A percentile compares a stretch with the other conserved stretches of the same genome.
Conservation (phyloP, 768 basidiomycete species). For the Exidia glandulosa region DNA sequence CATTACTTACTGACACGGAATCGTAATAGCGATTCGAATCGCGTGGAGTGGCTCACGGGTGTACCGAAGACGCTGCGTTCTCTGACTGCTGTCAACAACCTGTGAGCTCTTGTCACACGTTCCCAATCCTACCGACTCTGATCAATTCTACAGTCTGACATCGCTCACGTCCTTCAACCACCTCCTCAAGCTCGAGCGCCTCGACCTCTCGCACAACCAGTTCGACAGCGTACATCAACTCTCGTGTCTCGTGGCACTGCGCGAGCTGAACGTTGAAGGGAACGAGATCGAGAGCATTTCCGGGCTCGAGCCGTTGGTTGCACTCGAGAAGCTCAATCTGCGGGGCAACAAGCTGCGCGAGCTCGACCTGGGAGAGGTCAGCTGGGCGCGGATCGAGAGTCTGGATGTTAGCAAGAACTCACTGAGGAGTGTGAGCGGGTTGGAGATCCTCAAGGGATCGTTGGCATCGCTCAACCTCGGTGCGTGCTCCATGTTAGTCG, state of each 20-base stretch:
- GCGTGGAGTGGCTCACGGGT: slow-evolving; percentile 71
- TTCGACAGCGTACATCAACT: slow-evolving; percentile 81
- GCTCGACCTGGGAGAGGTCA: slow-evolving; percentile 48
- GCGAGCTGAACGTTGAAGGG: slow-evolving; percentile 82
- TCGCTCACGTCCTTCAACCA: slow-evolving; percentile 82
- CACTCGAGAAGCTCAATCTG: slow-evolving; percentile 74
- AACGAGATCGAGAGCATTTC: slow-evolving; percentile 67
- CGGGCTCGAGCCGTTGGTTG: slow-evolving; percentile 69
- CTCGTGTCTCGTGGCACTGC: slow-evolving; percentile 68
- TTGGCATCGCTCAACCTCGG: slow-evolving; percentile 75
- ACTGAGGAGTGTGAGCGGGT: slow-evolving; percentile 44
- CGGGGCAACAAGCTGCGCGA: slow-evolving; percentile 58
- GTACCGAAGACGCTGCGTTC: slow-evolving; percentile 61
- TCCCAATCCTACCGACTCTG: slow-evolving; percentile 7
- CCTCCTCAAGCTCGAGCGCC: slow-evolving; percentile 70
- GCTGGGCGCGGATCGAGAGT: slow-evolving; percentile 66
- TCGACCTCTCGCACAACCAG: slow-evolving; percentile 86
- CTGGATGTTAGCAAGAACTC: slow-evolving; percentile 73
- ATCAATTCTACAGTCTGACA: slow-evolving; percentile 47
- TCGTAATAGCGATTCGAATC: slow-evolving; percentile 50
- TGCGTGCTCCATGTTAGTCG: slow-evolving; percentile 32
- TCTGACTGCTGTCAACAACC: slow-evolving; percentile 65
- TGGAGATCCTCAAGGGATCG: slow-evolving; percentile 44
- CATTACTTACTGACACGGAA: not conserved
- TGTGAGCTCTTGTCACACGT: slow-evolving; percentile 32